These are phyloP conservation scores for Pachyrhizus erosus DNA, from an alignment of 306 rosid species.

Conservation along the genomic window DNA sequence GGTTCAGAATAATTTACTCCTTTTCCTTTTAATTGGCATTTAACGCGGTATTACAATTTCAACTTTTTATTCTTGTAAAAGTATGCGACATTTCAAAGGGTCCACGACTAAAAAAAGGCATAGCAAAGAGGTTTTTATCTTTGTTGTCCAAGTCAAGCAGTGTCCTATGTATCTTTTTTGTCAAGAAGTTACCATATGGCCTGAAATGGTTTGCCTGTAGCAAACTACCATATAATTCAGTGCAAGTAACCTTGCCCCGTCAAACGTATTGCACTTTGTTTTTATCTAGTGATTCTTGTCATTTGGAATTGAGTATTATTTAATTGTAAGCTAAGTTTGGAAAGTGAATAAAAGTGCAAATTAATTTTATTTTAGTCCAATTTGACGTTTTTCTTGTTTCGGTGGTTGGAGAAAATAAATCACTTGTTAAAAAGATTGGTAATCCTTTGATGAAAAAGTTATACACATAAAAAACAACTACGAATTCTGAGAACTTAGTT, in stretches of 20 bases:
- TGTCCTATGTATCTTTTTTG: background rate
- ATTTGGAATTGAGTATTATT: constrained; percentile 9
- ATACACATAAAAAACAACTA: constrained; percentile 18
- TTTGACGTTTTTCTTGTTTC: constrained; percentile 33
- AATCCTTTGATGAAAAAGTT: constrained; percentile 36
- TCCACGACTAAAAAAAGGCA: background rate
- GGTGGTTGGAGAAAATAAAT: constrained; percentile 48
- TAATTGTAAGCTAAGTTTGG: constrained; percentile 2
- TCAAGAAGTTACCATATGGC: background rate
- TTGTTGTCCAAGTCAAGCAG: constrained; percentile 25
- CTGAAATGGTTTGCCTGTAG: constrained; percentile 33
- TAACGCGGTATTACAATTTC: constrained; percentile 5
- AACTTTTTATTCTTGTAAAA: constrained; percentile 12
- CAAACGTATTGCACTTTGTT: background rate
- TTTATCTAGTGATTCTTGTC: constrained; percentile 29
- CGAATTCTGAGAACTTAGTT: background rate
- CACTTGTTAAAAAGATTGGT: background rate
- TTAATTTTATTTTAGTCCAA: constrained; percentile 36
- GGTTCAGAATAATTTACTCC: background rate
- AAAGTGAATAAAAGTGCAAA: constrained; percentile 24
- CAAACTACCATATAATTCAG: constrained; percentile 20
- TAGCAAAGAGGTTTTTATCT: background rate
- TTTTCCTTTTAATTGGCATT: constrained; percentile 15
- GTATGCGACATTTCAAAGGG: constrained; percentile 34
- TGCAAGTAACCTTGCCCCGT: constrained; percentile 34